Evolutionary conservation across 139 green algal genomes (phyloP).

Genomic region (Chlamydomonas sp.): DNA sequence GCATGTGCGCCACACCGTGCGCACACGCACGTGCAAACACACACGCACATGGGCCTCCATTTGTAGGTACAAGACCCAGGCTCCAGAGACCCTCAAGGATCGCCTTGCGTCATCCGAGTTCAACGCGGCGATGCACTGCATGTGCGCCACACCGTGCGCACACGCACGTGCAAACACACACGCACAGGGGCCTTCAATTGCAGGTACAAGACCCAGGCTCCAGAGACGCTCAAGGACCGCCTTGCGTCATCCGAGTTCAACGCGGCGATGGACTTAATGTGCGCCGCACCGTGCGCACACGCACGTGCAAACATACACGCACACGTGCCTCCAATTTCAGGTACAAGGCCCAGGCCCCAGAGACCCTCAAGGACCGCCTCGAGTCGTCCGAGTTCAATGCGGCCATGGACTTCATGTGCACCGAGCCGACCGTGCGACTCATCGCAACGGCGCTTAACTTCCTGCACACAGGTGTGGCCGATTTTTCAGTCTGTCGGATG

Average conservation of each 20-base stretch:
- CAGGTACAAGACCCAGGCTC: slow-evolving; percentile 24
- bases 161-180: no score
- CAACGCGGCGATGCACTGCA: no score
- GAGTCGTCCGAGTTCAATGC: slow-evolving; percentile 22
- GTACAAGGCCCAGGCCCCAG: slow-evolving; percentile 25
- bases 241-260: slow-evolving; percentile 20
- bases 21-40: no score
- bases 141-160: no score
- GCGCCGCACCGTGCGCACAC: slow-evolving; percentile 5
- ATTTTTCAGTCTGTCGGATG: no score
- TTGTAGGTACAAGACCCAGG: slow-evolving; percentile 23
- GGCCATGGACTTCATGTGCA: slow-evolving; percentile 27
- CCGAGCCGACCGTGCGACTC: slow-evolving; percentile 19
- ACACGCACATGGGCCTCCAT: no score
- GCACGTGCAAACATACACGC: no score
- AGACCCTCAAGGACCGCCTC: slow-evolving; percentile 37
- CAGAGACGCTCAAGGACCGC: slow-evolving; percentile 33
- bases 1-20: no score
- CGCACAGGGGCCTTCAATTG: no score
- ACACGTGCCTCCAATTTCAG: no score
- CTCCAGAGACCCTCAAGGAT: slow-evolving; percentile 33
- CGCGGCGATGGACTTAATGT: slow-evolving; percentile 27
- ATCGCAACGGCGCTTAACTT: slow-evolving; percentile 36
- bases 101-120: slow-evolving; percentile 23
- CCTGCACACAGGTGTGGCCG: slow-evolving; percentile 37